These are phyloP conservation scores for Ilyonectria mors-panacis DNA, from an alignment of 2,329 filamentous ascomycete species.

Conservation along the genomic window DNA sequence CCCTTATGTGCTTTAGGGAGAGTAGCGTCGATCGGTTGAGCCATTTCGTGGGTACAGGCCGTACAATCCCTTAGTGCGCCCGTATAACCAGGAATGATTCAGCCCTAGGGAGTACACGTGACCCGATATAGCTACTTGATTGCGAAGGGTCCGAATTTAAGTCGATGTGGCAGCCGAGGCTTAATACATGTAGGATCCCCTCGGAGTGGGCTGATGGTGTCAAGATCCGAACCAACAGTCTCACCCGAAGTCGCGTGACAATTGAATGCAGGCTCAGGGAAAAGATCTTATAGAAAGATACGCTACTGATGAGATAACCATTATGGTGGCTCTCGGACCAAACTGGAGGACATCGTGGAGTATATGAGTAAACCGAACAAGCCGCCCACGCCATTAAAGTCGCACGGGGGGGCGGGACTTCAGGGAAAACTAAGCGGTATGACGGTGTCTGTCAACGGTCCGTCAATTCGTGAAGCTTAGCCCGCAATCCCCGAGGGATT, in stretches of 20 bases:
- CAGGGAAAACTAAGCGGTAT: constrained; percentile 26
- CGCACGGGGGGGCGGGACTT: constrained; percentile 6
- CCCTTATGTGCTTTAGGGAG: not conserved
- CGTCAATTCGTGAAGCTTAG: constrained; percentile 25
- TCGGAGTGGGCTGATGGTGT: not conserved
- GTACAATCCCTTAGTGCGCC: not conserved
- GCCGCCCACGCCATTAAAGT: not conserved
- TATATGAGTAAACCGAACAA: constrained; percentile 22
- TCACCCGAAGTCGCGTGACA: constrained; percentile 9
- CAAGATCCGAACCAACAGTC: not conserved
- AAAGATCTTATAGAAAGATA: not conserved
- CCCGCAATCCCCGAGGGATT: constrained; percentile 8
- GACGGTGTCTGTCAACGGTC: constrained; percentile 26
- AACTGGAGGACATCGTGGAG: constrained; percentile 1
- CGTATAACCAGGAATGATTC: not conserved
- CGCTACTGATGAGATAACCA: not conserved
- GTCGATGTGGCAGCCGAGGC: not conserved
- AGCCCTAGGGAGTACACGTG: not conserved
- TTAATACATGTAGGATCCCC: not conserved
- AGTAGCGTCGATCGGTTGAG: constrained; percentile 5
- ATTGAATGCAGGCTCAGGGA: not conserved
- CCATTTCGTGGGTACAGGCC: constrained; percentile 8
- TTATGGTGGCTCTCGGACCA: not conserved
- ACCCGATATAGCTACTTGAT: not conserved
- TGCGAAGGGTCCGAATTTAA: not conserved